Evolutionary conservation across 2,329 filamentous ascomycete species (phyloP), one percentile per base, ranked within the genome.

Genomic region (Aspergillus quadrilineatus): DNA sequence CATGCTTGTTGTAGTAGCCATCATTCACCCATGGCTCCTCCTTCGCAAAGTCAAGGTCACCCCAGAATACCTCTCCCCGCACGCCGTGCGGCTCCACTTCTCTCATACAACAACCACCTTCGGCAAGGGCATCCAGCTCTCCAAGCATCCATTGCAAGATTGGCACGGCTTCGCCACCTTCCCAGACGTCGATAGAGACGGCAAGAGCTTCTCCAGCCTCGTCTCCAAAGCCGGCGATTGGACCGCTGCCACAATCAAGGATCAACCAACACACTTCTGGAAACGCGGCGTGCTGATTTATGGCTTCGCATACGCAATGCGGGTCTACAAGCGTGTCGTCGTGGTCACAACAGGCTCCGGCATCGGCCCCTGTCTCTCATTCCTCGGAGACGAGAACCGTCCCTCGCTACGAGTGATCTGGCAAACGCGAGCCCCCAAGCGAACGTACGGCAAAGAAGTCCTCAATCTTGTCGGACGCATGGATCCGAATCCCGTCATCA

Each of bases 161-260:
- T 90, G 87, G 80, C 89, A 92, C 73, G 83, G 85, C 0, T 92
- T 92, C 67, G 89, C 89, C 43, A 87, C 86, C 1, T 89, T 92
- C 58, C 85, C 88, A 1, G 80, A 84, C 57, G 79, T 82, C 2
- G 68, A 77, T 55, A 73, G 77, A 37, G 76, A 77, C 56, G 73
- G 78, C 37, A 76, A 76, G 52, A 85, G 83, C 12, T 90, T 87
- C 73, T 89, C 86, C 0, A 77, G 89, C 30, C 76, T 92, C 30
- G 80, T 92, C 29, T 89, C 87, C 53, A 87, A 86, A 61, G 88
- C 87, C 3, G 89, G 89, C 22, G 88, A 92, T 73, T 92, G 89
- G 88, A 92, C 89, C 0, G 76, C 76, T 26, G 76, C 79, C 32
- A 81, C 83, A 55, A 90, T 92, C 72, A 74, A 79, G 47, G 77